phyloP scores from a whole-genome alignment of 345 rosid genomes.

The Eucalyptus marginata region DNA sequence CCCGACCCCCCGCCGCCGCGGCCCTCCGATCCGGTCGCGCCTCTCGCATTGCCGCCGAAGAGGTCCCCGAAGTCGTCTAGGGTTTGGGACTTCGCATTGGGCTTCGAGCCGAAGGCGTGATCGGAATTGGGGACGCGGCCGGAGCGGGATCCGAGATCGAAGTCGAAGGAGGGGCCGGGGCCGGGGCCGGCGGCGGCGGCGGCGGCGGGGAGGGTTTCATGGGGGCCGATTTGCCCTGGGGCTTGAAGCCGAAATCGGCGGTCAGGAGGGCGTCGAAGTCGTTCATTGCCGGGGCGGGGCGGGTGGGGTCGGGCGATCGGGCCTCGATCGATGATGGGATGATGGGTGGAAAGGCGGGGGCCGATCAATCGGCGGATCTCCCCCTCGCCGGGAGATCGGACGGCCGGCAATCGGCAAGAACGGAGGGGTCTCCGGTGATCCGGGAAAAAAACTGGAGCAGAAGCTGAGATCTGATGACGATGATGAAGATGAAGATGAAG shows the following conservation, averaged over 20 bases:
- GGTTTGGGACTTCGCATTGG: not conserved
- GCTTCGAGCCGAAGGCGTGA: slow-evolving; percentile 6
- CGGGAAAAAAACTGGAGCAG: not conserved
- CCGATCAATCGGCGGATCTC: not conserved
- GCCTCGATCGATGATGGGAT: no score
- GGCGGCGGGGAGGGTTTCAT: slow-evolving; percentile 15
- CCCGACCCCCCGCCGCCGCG: not conserved
- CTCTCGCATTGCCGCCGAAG: slow-evolving; percentile 15
- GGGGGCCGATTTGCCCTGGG: slow-evolving; percentile 39
- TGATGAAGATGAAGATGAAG: not conserved
- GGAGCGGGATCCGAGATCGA: slow-evolving; percentile 13
- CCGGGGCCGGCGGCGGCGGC: not conserved
- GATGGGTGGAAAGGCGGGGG: not conserved
- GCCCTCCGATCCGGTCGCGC: not conserved
- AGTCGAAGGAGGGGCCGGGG: not conserved
- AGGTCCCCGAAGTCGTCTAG: slow-evolving; percentile 11
- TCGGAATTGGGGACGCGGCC: not conserved
- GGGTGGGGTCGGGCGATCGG: not conserved
- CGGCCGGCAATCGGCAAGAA: not conserved
- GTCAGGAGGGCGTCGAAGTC: slow-evolving; percentile 26
- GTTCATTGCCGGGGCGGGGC: slow-evolving; percentile 9
- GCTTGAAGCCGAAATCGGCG: slow-evolving; percentile 29
- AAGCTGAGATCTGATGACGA: not conserved
- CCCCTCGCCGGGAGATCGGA: not conserved
- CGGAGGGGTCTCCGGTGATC: not conserved